Evolutionary conservation across 306 rosid genomes (phyloP).

Genomic region (Rosa multiflora): DNA sequence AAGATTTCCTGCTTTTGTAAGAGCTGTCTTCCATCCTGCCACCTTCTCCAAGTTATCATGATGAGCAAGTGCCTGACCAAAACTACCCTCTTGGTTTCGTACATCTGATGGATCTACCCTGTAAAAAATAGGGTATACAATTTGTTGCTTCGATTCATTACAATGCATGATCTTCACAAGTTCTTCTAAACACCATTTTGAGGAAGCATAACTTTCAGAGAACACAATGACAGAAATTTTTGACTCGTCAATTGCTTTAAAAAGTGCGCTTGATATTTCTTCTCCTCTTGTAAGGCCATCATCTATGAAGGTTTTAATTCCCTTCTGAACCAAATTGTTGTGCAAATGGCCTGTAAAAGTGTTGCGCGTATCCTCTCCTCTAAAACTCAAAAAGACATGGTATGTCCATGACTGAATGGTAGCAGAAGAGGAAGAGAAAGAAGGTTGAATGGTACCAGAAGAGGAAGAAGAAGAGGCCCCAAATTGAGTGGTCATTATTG

Average conservation of each 20-base stretch:
- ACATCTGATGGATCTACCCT: background rate
- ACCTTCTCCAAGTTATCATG: background rate
- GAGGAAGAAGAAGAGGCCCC: too few relatives aligned
- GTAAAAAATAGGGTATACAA: background rate
- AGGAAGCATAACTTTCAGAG: background rate
- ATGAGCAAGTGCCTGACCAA: background rate
- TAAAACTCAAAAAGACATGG: too few relatives aligned
- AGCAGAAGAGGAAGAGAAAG: too few relatives aligned
- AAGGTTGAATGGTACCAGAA: too few relatives aligned
- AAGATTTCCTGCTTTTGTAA: background rate
- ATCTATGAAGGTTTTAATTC: background rate
- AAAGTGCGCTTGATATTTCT: background rate
- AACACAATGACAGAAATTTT: background rate
- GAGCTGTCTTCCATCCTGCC: background rate
- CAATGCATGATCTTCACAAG: background rate
- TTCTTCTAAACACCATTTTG: background rate
- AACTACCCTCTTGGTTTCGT: background rate
- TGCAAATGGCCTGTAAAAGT: background rate
- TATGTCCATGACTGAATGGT: too few relatives aligned
- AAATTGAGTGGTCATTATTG: too few relatives aligned
- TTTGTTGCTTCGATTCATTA: background rate
- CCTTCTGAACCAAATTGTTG: background rate
- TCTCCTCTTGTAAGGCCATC: background rate
- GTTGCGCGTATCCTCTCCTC: background rate
- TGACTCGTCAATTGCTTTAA: background rate